These are phyloP conservation scores for Penicillium canescens DNA, from an alignment of 495 filamentous ascomycete genomes.

Conservation along the genomic window DNA sequence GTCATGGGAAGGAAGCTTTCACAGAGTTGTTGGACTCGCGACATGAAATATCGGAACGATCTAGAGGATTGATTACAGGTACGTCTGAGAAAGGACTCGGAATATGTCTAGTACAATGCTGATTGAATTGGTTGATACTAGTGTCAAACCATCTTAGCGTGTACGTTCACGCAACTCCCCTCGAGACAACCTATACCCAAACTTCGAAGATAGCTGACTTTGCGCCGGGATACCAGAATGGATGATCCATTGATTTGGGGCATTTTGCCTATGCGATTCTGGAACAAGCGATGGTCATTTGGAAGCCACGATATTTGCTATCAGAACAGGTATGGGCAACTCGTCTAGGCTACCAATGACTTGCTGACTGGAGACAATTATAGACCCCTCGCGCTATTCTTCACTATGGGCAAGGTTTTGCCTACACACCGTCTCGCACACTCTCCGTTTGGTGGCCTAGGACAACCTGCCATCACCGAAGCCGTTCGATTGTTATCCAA, in stretches of 20 bases:
- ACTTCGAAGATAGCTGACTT: constrained; percentile 31
- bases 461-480: constrained; percentile 86
- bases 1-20: constrained; percentile 72
- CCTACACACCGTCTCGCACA: constrained; percentile 81
- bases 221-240: constrained; percentile 54
- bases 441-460: constrained; percentile 69
- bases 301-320: constrained; percentile 93
- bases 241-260: constrained; percentile 97
- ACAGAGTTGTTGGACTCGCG: constrained; percentile 73
- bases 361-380: constrained; percentile 20
- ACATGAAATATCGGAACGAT: constrained; percentile 63
- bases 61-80: constrained; percentile 86
- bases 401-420: constrained; percentile 81
- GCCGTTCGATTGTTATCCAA: constrained; percentile 80
- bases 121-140: constrained; percentile 28
- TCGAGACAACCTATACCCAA: constrained; percentile 7
- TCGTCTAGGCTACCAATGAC: neutral
- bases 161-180: constrained; percentile 62
- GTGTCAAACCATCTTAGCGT: constrained; percentile 96
- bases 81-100: constrained; percentile 16
- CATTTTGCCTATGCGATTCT: constrained; percentile 70
- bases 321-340: constrained; percentile 33
- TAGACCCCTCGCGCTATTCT: constrained; percentile 67
- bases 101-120: constrained; percentile 6
- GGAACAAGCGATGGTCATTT: constrained; percentile 80